phyloP scores from a whole-genome alignment of 164 flowering plant species.

The Litsea cubeba region DNA sequence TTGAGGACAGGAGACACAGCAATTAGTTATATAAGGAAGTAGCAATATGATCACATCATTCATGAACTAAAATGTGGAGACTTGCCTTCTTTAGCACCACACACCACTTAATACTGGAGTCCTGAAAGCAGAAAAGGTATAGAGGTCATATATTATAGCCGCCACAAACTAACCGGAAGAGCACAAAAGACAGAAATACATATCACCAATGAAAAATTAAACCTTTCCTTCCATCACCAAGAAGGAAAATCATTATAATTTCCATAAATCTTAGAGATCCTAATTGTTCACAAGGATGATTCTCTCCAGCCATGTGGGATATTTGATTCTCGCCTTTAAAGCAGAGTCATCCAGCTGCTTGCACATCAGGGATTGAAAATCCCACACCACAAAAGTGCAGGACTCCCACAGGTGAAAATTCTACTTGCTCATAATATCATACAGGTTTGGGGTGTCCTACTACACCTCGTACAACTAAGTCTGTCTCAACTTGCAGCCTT shows the following conservation, averaged over 20 bases:
- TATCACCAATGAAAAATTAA: not conserved
- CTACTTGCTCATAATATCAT: too few species aligned
- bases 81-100: conserved; percentile 1
- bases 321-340: too few species aligned
- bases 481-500: too few species aligned
- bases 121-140: not conserved
- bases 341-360: too few species aligned
- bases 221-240: not conserved
- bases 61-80: not conserved
- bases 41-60: too few species aligned
- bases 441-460: too few species aligned
- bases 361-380: too few species aligned
- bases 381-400: too few species aligned
- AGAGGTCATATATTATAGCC: not conserved
- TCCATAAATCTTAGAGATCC: not conserved
- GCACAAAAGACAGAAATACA: not conserved
- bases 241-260: not conserved
- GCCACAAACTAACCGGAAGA: not conserved
- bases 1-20: too few species aligned
- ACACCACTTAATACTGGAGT: not conserved
- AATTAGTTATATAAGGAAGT: too few species aligned
- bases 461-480: too few species aligned
- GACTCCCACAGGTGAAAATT: too few species aligned
- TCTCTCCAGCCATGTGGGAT: not conserved
- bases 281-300: not conserved